phyloP scores from a whole-genome alignment of 1,284 basidiomycete genomes.

The Ceratobasidium sp. region DNA sequence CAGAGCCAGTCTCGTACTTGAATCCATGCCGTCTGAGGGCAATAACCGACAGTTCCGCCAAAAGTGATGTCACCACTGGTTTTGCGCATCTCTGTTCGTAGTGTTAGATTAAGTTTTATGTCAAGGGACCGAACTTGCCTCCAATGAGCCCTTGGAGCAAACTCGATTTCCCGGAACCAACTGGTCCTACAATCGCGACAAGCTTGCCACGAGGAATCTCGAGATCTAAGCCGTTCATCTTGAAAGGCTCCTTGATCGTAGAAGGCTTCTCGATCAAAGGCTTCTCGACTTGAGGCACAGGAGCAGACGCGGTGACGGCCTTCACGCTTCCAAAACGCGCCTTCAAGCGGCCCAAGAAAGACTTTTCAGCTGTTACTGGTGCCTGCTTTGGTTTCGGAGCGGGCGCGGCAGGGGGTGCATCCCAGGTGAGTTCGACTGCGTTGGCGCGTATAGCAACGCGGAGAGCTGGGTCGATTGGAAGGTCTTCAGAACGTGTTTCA shows the following conservation, averaged over 20 bases:
- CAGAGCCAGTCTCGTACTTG: slow-evolving; percentile 59
- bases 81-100: slow-evolving; percentile 72
- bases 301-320: not conserved
- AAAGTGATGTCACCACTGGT: slow-evolving; percentile 68
- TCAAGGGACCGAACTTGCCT: slow-evolving; percentile 67
- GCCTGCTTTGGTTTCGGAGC: slow-evolving; percentile 52
- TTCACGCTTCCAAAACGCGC: slow-evolving; percentile 49
- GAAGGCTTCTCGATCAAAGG: slow-evolving; percentile 55
- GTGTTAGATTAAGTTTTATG: not conserved
- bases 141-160: slow-evolving; percentile 83
- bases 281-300: slow-evolving; percentile 44
- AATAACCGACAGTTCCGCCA: slow-evolving; percentile 83
- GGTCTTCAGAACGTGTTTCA: slow-evolving; percentile 66
- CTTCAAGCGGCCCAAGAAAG: slow-evolving; percentile 55
- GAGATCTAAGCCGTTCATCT: slow-evolving; percentile 72
- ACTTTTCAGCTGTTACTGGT: slow-evolving; percentile 54
- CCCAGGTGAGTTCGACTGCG: slow-evolving; percentile 86
- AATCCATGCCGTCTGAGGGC: slow-evolving; percentile 90
- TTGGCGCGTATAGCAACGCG: slow-evolving; percentile 74
- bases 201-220: slow-evolving; percentile 76
- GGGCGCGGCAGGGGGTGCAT: slow-evolving; percentile 71
- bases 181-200: slow-evolving; percentile 77
- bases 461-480: slow-evolving; percentile 63
- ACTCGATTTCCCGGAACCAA: slow-evolving; percentile 76
- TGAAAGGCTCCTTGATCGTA: slow-evolving; percentile 57